phyloP scores from a whole-genome alignment of 768 basidiomycete species.

The Macrolepiota albuminosa region DNA sequence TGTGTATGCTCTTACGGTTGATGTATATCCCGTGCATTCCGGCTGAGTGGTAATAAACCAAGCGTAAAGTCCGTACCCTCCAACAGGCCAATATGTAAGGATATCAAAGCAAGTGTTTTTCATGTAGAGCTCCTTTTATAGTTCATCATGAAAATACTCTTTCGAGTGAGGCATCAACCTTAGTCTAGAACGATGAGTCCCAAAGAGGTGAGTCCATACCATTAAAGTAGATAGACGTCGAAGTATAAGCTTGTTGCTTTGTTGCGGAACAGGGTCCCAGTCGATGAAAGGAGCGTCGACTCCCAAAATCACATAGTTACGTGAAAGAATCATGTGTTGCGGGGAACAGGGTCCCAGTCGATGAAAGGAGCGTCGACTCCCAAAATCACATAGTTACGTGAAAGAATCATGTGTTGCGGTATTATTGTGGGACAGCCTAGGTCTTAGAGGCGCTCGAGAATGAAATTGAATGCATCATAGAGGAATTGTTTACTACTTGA shows the following conservation, averaged over 20 bases:
- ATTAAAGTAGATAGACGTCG: constrained; percentile 18
- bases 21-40: constrained; percentile 32
- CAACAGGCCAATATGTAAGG: neutral
- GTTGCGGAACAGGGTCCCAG: constrained; percentile 24
- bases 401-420: neutral
- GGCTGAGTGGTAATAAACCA: constrained; percentile 22
- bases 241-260: neutral
- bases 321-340: constrained; percentile 23
- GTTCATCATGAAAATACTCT: constrained; percentile 18
- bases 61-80: constrained; percentile 26
- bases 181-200: constrained; percentile 26
- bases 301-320: constrained; percentile 30
- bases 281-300: constrained; percentile 29
- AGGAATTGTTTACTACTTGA: neutral
- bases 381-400: constrained; percentile 30
- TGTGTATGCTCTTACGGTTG: constrained; percentile 37
- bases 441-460: constrained; percentile 11
- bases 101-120: neutral
- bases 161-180: constrained; percentile 18
- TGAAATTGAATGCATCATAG: neutral
- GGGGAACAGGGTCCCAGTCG: constrained; percentile 24
- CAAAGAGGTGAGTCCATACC: constrained; percentile 27
- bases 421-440: constrained; percentile 29
- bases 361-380: constrained; percentile 30
- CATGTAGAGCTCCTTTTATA: neutral